Conservation (phyloP, 257 asterid species). For the Solanum appendiculatum region DNA sequence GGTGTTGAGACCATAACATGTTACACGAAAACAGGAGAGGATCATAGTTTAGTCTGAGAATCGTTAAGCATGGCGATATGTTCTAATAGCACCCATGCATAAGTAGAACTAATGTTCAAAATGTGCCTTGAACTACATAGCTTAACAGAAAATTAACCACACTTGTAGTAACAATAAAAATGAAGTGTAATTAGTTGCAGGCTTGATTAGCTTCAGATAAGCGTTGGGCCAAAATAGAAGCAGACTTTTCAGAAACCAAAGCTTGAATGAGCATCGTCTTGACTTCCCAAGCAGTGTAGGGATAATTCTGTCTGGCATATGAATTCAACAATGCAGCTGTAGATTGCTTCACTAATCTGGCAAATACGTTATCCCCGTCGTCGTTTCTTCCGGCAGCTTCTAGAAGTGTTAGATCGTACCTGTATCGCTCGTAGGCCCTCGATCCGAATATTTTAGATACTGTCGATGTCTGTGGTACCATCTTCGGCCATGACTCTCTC, state of each 20-base stretch:
- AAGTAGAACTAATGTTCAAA: background rate
- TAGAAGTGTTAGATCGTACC: conserved; percentile 48
- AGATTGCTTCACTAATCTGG: conserved; percentile 47
- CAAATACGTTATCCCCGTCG: conserved; percentile 34
- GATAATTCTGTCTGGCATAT: conserved; percentile 67
- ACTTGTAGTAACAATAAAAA: background rate
- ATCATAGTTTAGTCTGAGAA: background rate
- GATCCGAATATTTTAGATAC: conserved; percentile 77
- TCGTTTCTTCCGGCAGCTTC: conserved; percentile 57
- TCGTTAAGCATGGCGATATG: background rate
- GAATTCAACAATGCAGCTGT: conserved; percentile 85
- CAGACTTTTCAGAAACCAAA: conserved; percentile 57
- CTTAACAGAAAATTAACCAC: background rate
- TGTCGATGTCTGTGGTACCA: conserved; percentile 66
- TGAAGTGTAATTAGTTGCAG: conserved; percentile 27
- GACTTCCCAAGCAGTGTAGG: conserved; percentile 77
- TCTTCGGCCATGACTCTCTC: conserved; percentile 74
- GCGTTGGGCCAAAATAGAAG: conserved; percentile 43
- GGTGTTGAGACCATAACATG: background rate
- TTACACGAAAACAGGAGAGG: background rate
- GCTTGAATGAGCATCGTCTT: conserved; percentile 70
- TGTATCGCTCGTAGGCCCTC: conserved; percentile 55
- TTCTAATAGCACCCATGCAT: background rate
- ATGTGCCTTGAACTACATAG: background rate
- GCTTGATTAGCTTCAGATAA: conserved; percentile 53